Evolutionary conservation across 2,329 filamentous ascomycete genomes (phyloP).

Genomic region (Tolypocladium endophyticum): DNA sequence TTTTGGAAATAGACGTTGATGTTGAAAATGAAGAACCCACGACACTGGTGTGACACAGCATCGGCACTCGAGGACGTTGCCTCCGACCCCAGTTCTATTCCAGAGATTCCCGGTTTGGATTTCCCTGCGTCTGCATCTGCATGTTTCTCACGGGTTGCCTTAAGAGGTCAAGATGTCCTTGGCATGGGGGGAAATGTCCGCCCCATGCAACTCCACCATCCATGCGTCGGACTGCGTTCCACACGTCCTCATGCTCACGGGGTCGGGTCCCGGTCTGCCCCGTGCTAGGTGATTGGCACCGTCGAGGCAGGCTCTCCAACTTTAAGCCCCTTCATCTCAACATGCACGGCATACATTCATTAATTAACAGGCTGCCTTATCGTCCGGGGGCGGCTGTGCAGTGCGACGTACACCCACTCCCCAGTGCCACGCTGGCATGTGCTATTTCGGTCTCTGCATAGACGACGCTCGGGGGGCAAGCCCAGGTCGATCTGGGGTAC

Average conservation of each 20-base stretch:
- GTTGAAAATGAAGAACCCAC: background rate
- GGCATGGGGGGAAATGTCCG: too few relatives aligned
- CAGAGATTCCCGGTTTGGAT: background rate
- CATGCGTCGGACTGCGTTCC: background rate
- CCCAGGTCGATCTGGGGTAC: background rate
- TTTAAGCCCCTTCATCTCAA: background rate
- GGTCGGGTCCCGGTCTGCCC: background rate
- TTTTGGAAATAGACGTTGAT: background rate
- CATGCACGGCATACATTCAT: background rate
- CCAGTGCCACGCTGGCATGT: background rate
- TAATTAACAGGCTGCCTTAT: background rate
- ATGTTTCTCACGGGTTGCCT: background rate
- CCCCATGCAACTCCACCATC: background rate
- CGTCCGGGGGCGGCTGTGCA: background rate
- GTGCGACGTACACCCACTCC: background rate
- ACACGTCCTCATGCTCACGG: background rate
- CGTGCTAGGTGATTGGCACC: background rate
- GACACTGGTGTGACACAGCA: background rate
- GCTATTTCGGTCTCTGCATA: background rate
- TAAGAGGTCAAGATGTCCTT: background rate
- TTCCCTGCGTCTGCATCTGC: background rate
- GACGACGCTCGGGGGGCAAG: background rate
- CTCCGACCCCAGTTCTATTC: too few relatives aligned
- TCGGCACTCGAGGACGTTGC: background rate
- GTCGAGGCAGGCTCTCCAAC: background rate